Conservation (phyloP, 2,329 filamentous ascomycete species). For the Fusarium buharicum region DNA sequence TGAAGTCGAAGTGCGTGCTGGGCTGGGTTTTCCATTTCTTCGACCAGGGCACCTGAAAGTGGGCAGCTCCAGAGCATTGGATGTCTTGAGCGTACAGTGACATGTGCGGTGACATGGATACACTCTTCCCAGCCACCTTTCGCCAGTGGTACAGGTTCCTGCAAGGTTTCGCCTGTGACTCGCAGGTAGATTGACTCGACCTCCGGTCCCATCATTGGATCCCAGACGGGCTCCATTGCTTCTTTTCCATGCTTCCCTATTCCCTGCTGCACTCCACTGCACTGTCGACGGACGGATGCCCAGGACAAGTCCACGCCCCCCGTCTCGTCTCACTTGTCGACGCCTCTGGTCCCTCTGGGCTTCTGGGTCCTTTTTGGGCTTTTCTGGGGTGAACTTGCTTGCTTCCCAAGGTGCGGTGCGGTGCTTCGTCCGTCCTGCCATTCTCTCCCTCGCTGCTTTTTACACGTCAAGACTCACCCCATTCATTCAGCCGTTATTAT, state of each 20-base stretch:
- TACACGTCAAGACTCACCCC: slow-evolving; percentile 35
- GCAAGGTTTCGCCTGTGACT: slow-evolving; percentile 21
- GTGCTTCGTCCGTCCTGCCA: slow-evolving; percentile 2
- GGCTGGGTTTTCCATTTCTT: slow-evolving; percentile 35
- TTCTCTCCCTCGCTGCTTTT: slow-evolving; percentile 25
- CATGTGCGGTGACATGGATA: slow-evolving; percentile 1
- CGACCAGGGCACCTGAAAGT: slow-evolving; percentile 32
- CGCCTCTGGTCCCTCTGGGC: slow-evolving; percentile 30
- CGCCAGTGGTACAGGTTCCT: background rate
- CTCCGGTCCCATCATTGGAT: slow-evolving; percentile 18
- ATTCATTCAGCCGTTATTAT: slow-evolving; percentile 31
- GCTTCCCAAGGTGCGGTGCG: slow-evolving; percentile 3
- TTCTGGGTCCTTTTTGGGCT: slow-evolving; percentile 29
- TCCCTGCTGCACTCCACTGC: slow-evolving; percentile 32
- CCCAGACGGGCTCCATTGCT: slow-evolving; percentile 37
- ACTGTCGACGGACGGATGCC: slow-evolving; percentile 32
- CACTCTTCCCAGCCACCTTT: slow-evolving; percentile 17
- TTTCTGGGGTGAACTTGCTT: slow-evolving; percentile 28
- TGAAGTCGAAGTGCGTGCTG: slow-evolving; percentile 26
- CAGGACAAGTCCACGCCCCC: slow-evolving; percentile 28
- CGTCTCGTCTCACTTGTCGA: slow-evolving; percentile 35
- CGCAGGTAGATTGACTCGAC: slow-evolving; percentile 24
- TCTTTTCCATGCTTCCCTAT: slow-evolving; percentile 38
- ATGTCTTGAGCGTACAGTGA: slow-evolving; percentile 28
- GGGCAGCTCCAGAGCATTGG: slow-evolving; percentile 12